phyloP scores from a whole-genome alignment of 768 basidiomycete species.

The Pleurotus tuoliensis region DNA sequence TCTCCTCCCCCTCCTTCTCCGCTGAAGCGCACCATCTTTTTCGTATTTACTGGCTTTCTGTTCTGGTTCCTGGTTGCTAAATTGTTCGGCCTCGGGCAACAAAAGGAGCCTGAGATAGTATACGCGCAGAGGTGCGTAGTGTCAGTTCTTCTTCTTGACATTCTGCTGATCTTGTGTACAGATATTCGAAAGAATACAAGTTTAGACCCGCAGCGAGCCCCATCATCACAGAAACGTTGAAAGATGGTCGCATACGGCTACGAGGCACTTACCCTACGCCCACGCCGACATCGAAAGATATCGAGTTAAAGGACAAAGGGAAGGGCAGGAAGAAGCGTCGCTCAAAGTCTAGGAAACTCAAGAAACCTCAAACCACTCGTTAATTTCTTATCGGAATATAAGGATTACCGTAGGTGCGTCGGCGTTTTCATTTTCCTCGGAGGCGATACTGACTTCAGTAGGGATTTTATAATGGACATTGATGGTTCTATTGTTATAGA shows the following conservation, averaged over 20 bases:
- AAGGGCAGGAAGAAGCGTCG: background rate
- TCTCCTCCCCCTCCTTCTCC: conserved; percentile 31
- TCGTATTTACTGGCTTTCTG: conserved; percentile 37
- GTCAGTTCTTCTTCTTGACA: background rate
- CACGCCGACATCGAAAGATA: too few species aligned
- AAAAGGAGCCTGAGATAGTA: conserved; percentile 35
- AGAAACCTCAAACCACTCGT: background rate
- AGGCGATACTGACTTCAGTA: background rate
- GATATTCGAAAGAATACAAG: conserved; percentile 81
- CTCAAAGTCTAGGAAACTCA: background rate
- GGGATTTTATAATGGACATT: background rate
- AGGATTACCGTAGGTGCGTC: background rate
- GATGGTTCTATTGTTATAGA: background rate
- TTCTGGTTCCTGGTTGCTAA: conserved; percentile 39
- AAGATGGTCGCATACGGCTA: conserved; percentile 64
- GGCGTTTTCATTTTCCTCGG: background rate
- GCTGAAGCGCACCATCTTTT: conserved; percentile 43
- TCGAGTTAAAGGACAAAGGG: background rate
- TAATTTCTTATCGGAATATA: background rate
- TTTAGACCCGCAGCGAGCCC: conserved; percentile 85
- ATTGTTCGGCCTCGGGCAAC: conserved; percentile 14
- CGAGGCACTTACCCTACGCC: conserved; percentile 57
- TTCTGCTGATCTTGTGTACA: conserved; percentile 21
- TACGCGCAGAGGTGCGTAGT: conserved; percentile 2
- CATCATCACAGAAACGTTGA: conserved; percentile 71